Base-by-base conservation (phyloP, 2,329 filamentous ascomycete species). In the Hymenoscyphus repandus region DNA sequence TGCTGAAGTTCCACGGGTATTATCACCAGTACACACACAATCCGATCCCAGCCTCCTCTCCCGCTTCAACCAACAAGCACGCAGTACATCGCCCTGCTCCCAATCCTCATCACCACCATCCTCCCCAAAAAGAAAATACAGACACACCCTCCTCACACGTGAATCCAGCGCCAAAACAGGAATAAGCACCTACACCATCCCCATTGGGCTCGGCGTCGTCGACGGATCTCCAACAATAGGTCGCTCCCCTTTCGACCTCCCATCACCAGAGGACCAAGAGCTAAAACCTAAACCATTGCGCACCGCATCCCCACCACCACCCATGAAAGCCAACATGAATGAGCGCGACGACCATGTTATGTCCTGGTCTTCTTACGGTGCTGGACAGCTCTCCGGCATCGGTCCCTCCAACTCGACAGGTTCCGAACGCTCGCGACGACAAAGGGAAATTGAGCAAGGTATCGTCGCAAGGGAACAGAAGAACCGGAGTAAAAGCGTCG, bases 201-300 rank as follows among this genome's bases (percentile, higher is more conserved):
- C 58, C 11, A 60, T 62, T 42, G 58, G 59, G 5, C 51, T 60
- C 2, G 58, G 58, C n/a, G 36, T 60, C 37, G 45, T 51, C 6
- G 45, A 42, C 11, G 40, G 12, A 15, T 49, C 48, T 37, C 49
- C 44, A 10, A 47, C 40, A 33, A 48, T 47, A 20, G 44, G 37
- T 6, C 32, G 34, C n/a, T 18, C 38, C 4, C 44, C 44, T 13
- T 41, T 47, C 38, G 20, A 40, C 20, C 18, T 45, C 15, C 47
- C 41, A 5, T 17, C 33, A 17, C 39, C 47, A 46, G 36, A 20
- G 17, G 6, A 22, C 39, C 34, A 32, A 45, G 22, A 45, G 15
- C 32, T 20, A 30, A 18, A 11, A 44, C 43, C 2, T n/a, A 32
- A 11, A 30, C 17, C 22, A 34, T 32, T 39, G 10, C 49, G 52